A percentile compares a stretch with the other conserved stretches of the same genome.
These are phyloP conservation scores for Boeremia lycopersici DNA, from an alignment of 2,329 filamentous ascomycete species.

Conservation along the genomic window DNA sequence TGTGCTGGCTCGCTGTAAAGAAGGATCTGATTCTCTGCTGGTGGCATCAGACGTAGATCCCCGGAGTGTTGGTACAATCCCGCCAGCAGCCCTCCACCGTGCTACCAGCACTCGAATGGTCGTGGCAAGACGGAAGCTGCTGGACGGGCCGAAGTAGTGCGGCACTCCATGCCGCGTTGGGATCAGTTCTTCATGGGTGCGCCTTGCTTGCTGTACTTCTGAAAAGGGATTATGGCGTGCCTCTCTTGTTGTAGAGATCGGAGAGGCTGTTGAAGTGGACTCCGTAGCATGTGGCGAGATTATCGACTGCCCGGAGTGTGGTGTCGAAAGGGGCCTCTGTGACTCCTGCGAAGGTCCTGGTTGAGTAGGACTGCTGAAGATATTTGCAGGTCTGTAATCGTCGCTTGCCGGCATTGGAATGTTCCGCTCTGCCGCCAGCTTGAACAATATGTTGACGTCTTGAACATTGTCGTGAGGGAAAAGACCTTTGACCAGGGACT, in stretches of 20 bases:
- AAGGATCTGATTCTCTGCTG: conserved; percentile 8
- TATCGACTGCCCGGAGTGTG: conserved; percentile 1
- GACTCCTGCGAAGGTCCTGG: conserved; percentile 7
- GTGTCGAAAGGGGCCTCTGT: conserved; percentile 12
- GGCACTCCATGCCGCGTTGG: conserved; percentile 26
- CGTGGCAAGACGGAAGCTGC: conserved; percentile 32
- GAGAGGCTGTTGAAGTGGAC: conserved; percentile 16
- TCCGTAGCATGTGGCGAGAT: conserved; percentile 13
- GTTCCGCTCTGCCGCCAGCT: conserved; percentile 47
- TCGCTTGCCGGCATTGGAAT: conserved; percentile 46
- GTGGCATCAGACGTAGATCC: conserved; percentile 9
- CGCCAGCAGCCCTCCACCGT: conserved; percentile 27
- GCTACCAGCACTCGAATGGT: conserved; percentile 29
- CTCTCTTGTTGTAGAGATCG: conserved; percentile 15
- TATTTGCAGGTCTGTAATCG: conserved; percentile 35
- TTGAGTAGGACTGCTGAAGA: conserved; percentile 23
- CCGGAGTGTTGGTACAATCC: conserved; percentile 15
- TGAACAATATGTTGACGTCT: conserved; percentile 48
- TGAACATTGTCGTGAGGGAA: conserved; percentile 50
- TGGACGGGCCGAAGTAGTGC: conserved; percentile 39
- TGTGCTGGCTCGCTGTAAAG: conserved; percentile 19
- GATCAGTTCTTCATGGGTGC: conserved; percentile 24
- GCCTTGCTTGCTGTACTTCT: conserved; percentile 18
- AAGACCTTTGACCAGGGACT: conserved; percentile 50
- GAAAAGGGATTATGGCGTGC: conserved; percentile 24